Percentiles rank a stretch among this genome's conserved stretches.
phyloP scores from a whole-genome alignment of 176 grass and related monocot genomes.

The Avena atlantica region DNA sequence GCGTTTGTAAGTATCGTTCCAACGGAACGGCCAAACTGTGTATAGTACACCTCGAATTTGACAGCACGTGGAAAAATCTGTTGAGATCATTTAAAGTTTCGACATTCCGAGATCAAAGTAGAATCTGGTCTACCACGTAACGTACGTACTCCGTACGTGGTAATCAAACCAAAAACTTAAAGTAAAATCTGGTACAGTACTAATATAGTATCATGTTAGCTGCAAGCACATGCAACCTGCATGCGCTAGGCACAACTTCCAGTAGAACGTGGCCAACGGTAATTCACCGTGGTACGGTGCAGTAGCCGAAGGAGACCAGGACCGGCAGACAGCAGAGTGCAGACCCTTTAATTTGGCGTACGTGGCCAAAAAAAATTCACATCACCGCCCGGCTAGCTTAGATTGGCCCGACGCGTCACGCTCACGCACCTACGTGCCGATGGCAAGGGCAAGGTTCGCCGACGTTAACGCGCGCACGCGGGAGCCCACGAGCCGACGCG shows the following conservation, averaged over 20 bases:
- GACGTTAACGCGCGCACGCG: not conserved
- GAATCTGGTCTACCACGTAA: too few relatives aligned
- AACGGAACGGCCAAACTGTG: not conserved
- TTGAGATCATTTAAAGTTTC: not conserved
- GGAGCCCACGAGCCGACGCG: not conserved
- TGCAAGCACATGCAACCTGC: too few relatives aligned
- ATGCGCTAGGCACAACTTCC: too few relatives aligned
- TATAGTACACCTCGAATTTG: not conserved
- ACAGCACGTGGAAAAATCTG: not conserved
- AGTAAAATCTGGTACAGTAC: too few relatives aligned
- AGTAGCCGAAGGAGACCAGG: too few relatives aligned
- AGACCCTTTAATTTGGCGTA: too few relatives aligned
- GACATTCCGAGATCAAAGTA: not conserved
- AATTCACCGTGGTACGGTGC: too few relatives aligned
- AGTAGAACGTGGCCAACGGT: too few relatives aligned
- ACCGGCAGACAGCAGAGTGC: too few relatives aligned
- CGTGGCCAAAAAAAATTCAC: constrained; percentile 38
- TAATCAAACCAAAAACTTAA: too few relatives aligned
- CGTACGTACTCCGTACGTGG: too few relatives aligned
- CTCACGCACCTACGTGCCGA: not conserved
- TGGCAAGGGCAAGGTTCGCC: not conserved
- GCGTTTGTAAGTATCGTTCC: not conserved
- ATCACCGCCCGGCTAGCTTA: constrained; percentile 2
- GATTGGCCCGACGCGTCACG: not conserved
- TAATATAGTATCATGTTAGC: too few relatives aligned